Evolutionary conservation across 306 rosid genomes (phyloP).

Genomic region (Pueraria montana): DNA sequence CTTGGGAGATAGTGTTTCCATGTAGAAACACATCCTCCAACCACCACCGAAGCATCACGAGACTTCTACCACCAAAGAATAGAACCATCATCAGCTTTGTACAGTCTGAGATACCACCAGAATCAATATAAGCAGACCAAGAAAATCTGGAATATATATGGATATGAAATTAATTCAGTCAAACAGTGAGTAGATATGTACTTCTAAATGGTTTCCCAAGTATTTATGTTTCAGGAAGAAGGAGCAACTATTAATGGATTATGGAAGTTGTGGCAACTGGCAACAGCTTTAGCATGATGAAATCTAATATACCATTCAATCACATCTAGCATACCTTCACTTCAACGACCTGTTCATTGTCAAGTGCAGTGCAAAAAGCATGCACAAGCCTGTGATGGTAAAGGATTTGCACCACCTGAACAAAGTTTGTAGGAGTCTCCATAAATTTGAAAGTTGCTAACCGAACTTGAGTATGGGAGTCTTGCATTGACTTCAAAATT

Average conservation of each 20-base stretch:
- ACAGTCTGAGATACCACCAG: background rate
- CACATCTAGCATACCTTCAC: constrained; percentile 49
- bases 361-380: constrained; percentile 54
- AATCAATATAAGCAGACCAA: background rate
- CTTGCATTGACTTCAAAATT: constrained; percentile 53
- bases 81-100: background rate
- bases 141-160: no score
- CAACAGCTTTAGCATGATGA: background rate
- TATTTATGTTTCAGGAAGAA: background rate
- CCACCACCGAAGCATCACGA: background rate
- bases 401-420: constrained; percentile 49
- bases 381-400: constrained; percentile 52
- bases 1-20: background rate
- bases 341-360: constrained; percentile 38
- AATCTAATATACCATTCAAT: background rate
- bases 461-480: constrained; percentile 56
- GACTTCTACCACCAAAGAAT: background rate
- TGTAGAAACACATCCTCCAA: background rate
- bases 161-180: constrained; percentile 8
- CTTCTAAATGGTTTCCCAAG: background rate
- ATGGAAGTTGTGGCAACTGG: background rate
- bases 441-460: constrained; percentile 56
- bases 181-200: background rate
- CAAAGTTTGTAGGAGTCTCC: constrained; percentile 52
- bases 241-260: background rate